A percentile compares a stretch with the other conserved stretches of the same genome.
These are phyloP conservation scores for Saccharum spontaneum DNA, from an alignment of 176 grass and related monocot species.

Conservation along the genomic window DNA sequence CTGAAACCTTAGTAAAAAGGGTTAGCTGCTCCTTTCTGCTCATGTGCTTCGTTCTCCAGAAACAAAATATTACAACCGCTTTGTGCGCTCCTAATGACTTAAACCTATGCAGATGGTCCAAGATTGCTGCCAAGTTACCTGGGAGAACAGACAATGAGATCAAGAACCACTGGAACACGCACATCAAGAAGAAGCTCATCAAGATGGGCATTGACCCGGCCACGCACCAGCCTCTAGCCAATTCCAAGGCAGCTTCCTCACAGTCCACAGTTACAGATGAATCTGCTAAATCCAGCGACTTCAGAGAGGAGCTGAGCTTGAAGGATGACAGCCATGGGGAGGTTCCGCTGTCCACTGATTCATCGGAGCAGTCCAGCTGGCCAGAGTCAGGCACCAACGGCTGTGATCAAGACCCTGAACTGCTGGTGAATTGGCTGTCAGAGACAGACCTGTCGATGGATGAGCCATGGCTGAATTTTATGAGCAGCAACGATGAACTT, in stretches of 20 bases:
- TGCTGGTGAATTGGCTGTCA: constrained; percentile 40
- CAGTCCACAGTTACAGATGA: constrained; percentile 4
- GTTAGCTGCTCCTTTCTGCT: not conserved
- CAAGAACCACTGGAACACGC: constrained; percentile 95
- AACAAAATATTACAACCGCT: not conserved
- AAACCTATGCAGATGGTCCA: constrained; percentile 59
- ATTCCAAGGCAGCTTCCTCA: constrained; percentile 1
- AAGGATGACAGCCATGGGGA: constrained; percentile 1
- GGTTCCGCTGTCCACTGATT: not conserved
- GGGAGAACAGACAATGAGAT: constrained; percentile 86
- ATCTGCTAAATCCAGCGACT: constrained; percentile 27
- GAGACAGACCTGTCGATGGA: constrained; percentile 49
- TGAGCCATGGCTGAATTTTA: constrained; percentile 51
- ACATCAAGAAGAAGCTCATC: constrained; percentile 88
- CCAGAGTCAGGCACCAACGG: constrained; percentile 23
- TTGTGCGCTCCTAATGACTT: constrained; percentile 3
- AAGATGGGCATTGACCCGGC: constrained; percentile 70
- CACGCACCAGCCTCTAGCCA: constrained; percentile 53
- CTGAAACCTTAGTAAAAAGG: constrained; percentile 2
- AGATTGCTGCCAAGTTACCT: constrained; percentile 74
- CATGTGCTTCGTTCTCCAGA: not conserved
- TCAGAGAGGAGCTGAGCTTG: not conserved
- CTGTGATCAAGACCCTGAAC: constrained; percentile 4
- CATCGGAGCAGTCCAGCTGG: constrained; percentile 33
- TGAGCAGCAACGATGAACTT: not conserved